phyloP scores from a whole-genome alignment of 371 early-diverging fungal species.

The Apophysomyces elegans region DNA sequence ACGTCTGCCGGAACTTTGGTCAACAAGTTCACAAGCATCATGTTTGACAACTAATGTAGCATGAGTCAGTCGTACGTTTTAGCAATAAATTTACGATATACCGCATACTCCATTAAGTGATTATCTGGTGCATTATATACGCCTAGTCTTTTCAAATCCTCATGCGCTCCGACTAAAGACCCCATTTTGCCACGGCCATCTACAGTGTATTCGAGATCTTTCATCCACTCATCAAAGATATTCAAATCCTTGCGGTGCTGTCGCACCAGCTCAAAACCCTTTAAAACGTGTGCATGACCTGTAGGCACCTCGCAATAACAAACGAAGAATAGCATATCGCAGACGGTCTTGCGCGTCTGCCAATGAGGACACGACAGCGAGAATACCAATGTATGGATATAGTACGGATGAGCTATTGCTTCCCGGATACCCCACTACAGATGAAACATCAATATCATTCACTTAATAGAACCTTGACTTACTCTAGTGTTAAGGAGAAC shows the following conservation, averaged over 20 bases:
- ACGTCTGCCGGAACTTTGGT: constrained; percentile 73
- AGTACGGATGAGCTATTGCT: constrained; percentile 60
- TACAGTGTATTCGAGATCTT: constrained; percentile 66
- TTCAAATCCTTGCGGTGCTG: constrained; percentile 51
- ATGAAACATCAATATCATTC: neutral
- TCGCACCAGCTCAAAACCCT: constrained; percentile 45
- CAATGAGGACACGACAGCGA: constrained; percentile 75
- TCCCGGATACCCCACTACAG: constrained; percentile 72
- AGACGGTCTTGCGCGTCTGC: constrained; percentile 67
- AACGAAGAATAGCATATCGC: constrained; percentile 71
- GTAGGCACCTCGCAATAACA: constrained; percentile 72
- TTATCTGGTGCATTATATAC: constrained; percentile 61
- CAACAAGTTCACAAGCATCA: constrained; percentile 82
- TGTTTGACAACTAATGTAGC: constrained; percentile 63
- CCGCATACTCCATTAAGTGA: constrained; percentile 69
- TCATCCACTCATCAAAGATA: constrained; percentile 76
- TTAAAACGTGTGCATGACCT: constrained; percentile 71
- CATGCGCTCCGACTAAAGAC: constrained; percentile 70
- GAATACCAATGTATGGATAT: constrained; percentile 64
- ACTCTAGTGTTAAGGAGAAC: constrained; percentile 65
- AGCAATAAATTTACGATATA: constrained; percentile 31
- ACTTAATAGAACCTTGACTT: constrained; percentile 13
- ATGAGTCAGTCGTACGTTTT: neutral
- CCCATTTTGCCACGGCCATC: constrained; percentile 78
- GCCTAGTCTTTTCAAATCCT: constrained; percentile 64